A percentile compares a stretch with the other conserved stretches of the same genome.
These are phyloP conservation scores for Colletotrichum shisoi DNA, from an alignment of 2,329 filamentous ascomycete genomes.

Conservation along the genomic window DNA sequence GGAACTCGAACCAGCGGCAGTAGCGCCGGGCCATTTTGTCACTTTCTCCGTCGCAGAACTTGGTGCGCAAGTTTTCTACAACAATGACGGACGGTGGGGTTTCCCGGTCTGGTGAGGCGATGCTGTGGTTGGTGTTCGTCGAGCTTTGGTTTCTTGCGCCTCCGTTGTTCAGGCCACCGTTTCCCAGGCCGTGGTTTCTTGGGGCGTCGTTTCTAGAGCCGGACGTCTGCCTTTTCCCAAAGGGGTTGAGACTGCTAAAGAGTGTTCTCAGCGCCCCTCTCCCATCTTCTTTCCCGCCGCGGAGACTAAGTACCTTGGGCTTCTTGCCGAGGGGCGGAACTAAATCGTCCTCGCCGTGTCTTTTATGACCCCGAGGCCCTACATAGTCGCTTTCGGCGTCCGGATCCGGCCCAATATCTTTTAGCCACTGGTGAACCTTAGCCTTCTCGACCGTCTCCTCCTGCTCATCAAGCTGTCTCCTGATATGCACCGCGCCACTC, in stretches of 20 bases:
- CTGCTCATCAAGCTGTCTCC: slow-evolving; percentile 16
- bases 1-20: slow-evolving; percentile 5
- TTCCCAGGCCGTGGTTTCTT: neutral
- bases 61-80: neutral
- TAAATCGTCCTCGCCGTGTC: slow-evolving; percentile 10
- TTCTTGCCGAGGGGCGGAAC: slow-evolving; percentile 1
- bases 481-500: slow-evolving; percentile 11
- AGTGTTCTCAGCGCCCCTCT: slow-evolving; percentile 5
- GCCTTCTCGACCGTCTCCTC: slow-evolving; percentile 5
- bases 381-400: neutral
- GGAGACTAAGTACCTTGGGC: neutral
- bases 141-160: neutral
- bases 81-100: neutral
- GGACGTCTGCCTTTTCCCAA: neutral
- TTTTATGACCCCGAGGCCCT: slow-evolving; percentile 5
- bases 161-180: neutral
- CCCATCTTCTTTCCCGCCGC: slow-evolving; percentile 3
- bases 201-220: neutral
- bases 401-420: neutral
- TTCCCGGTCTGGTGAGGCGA: neutral
- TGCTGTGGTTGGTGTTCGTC: neutral
- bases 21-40: slow-evolving; percentile 11
- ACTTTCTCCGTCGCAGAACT: neutral
- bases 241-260: slow-evolving; percentile 5
- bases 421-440: neutral